Evolutionary conservation across 805 yeast genomes (phyloP), one percentile per base, ranked within the genome.

Genomic region (Nakazawaea ishiwadae): DNA sequence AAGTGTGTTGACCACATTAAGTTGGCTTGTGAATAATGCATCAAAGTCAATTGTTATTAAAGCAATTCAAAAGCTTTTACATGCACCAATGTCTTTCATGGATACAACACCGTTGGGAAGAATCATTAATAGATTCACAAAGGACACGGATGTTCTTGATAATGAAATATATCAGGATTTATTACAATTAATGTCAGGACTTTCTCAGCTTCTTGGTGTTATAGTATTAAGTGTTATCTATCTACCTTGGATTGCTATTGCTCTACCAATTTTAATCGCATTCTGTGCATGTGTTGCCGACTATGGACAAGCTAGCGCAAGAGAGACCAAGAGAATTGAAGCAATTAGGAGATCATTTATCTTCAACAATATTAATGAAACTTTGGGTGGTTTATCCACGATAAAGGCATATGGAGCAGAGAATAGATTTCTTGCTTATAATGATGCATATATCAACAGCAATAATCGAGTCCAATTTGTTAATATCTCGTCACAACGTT

Each of bases 51-150:
- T 88, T 53, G 85, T 85, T 53, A 64, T 80, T 36, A 51, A 54
- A 39, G 90, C 95, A 0, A 67, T 80, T 38, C 58, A 68, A 31
- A 71, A 68, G 20, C 69, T 87, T 7, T 65, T 88, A 49, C 81
- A 78, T 47, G 79, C 93, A 0, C 95, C 95, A 39, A 87, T 86
- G 91, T 60, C 79, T 0, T 87, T 76, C 56, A 72, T 87, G 61
- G 96, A 87, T 52, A 78, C 88, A 3, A 82, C 95, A 0, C 96
- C 96, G 23, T 71, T 85, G 71, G 96, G 96, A 3, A 69, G 96
- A 50, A 77, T 88, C 44, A 65, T 88, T 53, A 87, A 86, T 59
- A 68, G 96, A 49, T 87, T 87, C 60, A 86, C 95, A 1, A 86
- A 85, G 47, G 96, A 87, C 56, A 83, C 91, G 0, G 95, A 87